Conservation (phyloP, 2,329 filamentous ascomycete genomes). For the Aspergillus aculeatus region DNA sequence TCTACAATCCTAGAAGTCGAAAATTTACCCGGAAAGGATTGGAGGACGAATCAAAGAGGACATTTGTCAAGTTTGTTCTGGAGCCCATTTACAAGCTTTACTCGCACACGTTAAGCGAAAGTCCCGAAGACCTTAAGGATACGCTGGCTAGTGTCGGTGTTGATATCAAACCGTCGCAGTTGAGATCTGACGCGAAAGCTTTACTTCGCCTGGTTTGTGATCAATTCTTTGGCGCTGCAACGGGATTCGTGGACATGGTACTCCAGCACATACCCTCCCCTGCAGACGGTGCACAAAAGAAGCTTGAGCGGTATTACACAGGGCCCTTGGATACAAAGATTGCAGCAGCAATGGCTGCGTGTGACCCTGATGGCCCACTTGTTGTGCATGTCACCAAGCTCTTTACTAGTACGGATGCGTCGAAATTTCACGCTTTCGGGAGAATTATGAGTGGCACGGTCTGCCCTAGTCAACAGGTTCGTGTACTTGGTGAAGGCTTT, state of each 20-base stretch:
- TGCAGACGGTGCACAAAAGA: slow-evolving; percentile 69
- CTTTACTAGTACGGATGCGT: slow-evolving; percentile 87
- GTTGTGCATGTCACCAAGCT: slow-evolving; percentile 93
- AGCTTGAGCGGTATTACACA: slow-evolving; percentile 86
- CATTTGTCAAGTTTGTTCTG: slow-evolving; percentile 91
- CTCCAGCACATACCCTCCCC: slow-evolving; percentile 87
- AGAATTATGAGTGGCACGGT: slow-evolving; percentile 91
- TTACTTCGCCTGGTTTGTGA: slow-evolving; percentile 86
- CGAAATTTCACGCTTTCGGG: slow-evolving; percentile 84
- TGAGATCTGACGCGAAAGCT: slow-evolving; percentile 84
- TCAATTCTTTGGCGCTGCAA: slow-evolving; percentile 89
- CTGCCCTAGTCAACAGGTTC: slow-evolving; percentile 74
- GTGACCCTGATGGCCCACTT: slow-evolving; percentile 84
- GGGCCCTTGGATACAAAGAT: slow-evolving; percentile 81
- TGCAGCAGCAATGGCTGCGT: slow-evolving; percentile 74
- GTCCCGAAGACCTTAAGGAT: slow-evolving; percentile 75
- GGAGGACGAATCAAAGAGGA: slow-evolving; percentile 76
- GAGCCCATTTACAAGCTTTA: slow-evolving; percentile 98
- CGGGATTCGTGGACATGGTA: slow-evolving; percentile 94
- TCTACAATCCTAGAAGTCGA: slow-evolving; percentile 86
- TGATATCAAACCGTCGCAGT: slow-evolving; percentile 83
- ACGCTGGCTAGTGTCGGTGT: slow-evolving; percentile 81
- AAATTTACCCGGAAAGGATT: slow-evolving; percentile 86
- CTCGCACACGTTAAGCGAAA: slow-evolving; percentile 90
- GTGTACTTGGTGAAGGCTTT: slow-evolving; percentile 92